These are phyloP conservation scores for Tremella yokohamensis DNA, from an alignment of 768 basidiomycete genomes.

Conservation along the genomic window DNA sequence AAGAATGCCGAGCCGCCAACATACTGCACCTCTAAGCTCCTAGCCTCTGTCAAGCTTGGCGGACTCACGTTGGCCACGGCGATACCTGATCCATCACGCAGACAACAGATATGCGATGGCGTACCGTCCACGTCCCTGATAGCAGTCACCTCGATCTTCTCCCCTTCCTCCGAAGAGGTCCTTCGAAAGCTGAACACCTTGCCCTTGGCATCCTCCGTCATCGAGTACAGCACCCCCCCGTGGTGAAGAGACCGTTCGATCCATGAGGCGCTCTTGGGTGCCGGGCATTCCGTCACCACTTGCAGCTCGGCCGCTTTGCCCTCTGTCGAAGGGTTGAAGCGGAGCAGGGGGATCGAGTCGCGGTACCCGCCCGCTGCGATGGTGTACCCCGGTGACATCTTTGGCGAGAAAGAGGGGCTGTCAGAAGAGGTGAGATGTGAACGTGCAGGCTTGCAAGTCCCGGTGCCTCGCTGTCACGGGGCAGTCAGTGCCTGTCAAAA, in stretches of 20 bases:
- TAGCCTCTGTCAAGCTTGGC: too few species aligned
- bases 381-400: slow-evolving; percentile 25
- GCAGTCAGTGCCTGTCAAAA: too few species aligned
- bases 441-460: too few species aligned
- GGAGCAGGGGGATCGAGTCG: slow-evolving; percentile 61
- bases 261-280: slow-evolving; percentile 63
- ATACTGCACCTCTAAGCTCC: slow-evolving; percentile 57
- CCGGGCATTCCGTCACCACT: slow-evolving; percentile 43
- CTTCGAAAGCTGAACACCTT: slow-evolving; percentile 59
- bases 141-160: slow-evolving; percentile 54
- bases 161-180: slow-evolving; percentile 53
- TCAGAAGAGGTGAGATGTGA: too few species aligned
- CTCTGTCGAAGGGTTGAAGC: slow-evolving; percentile 57
- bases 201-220: slow-evolving; percentile 65
- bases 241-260: slow-evolving; percentile 59
- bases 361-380: slow-evolving; percentile 53
- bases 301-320: slow-evolving; percentile 53
- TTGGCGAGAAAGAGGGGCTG: too few species aligned
- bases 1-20: slow-evolving; percentile 61
- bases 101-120: slow-evolving; percentile 33
- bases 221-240: slow-evolving; percentile 58
- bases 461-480: too few species aligned
- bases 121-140: slow-evolving; percentile 29
- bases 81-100: too few species aligned
- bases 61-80: too few species aligned